Conservation (phyloP, 2,329 filamentous ascomycete genomes). For the Venturiaceae sp. region DNA sequence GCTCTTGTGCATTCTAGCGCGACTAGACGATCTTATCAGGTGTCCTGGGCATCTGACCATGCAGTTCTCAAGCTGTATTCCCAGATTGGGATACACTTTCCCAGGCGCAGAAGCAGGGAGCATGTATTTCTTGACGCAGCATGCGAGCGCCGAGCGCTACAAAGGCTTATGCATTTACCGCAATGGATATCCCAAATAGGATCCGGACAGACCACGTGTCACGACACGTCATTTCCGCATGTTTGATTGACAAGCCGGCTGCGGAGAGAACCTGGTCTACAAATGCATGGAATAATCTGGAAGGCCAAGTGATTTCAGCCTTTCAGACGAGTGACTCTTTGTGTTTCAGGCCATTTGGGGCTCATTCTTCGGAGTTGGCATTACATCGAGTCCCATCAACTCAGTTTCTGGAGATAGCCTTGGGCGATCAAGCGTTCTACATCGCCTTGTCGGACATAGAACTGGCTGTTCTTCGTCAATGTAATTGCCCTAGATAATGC, state of each 20-base stretch:
- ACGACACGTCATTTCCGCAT: neutral
- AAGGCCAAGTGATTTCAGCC: neutral
- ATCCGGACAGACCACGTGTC: neutral
- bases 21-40: too few relatives aligned
- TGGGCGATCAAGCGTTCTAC: conserved; percentile 91
- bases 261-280: neutral
- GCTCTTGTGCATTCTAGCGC: too few relatives aligned
- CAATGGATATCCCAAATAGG: neutral
- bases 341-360: too few relatives aligned
- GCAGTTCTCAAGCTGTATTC: too few relatives aligned
- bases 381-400: conserved; percentile 33
- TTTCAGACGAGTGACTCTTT: too few relatives aligned
- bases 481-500: conserved; percentile 65
- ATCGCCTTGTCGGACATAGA: conserved; percentile 91
- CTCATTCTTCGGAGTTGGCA: neutral
- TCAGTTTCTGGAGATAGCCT: conserved; percentile 85
- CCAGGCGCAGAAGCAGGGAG: too few relatives aligned
- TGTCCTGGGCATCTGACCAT: too few relatives aligned
- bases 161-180: neutral
- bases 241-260: neutral
- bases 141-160: neutral
- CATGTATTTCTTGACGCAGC: neutral
- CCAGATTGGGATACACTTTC: too few relatives aligned
- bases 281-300: neutral
- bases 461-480: conserved; percentile 95